Conservation (phyloP, 768 basidiomycete species). For the Inosperma sp. region DNA sequence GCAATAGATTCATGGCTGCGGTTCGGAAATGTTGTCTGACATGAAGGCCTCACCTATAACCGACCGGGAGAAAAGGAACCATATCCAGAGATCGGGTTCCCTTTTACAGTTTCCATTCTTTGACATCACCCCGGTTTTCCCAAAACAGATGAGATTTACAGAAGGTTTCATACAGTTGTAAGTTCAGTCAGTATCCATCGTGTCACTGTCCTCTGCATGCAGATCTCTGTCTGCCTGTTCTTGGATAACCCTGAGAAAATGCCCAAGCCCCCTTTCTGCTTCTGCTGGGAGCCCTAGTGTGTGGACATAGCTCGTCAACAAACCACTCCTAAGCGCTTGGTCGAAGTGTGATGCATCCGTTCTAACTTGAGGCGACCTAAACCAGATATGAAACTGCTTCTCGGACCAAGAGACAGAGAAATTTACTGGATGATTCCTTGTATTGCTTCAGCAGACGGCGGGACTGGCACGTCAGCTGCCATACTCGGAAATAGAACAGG, state of each 20-base stretch:
- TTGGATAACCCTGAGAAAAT: constrained; percentile 76
- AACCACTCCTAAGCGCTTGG: constrained; percentile 76
- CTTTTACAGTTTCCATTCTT: neutral
- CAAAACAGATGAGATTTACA: too few relatives aligned
- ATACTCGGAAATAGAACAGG: constrained; percentile 74
- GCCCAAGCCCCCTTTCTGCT: constrained; percentile 71
- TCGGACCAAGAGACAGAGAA: neutral
- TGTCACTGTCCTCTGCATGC: constrained; percentile 34
- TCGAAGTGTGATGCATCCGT: constrained; percentile 76
- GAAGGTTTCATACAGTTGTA: neutral
- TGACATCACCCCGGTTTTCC: too few relatives aligned
- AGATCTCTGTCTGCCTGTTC: constrained; percentile 62
- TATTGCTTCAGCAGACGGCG: constrained; percentile 64
- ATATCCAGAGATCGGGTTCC: too few relatives aligned
- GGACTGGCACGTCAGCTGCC: constrained; percentile 68
- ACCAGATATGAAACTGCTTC: constrained; percentile 1
- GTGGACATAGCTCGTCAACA: constrained; percentile 69
- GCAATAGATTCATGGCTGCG: neutral
- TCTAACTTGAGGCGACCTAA: constrained; percentile 76
- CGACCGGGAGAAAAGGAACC: too few relatives aligned
- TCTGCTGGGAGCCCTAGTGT: constrained; percentile 80
- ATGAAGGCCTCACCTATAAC: too few relatives aligned
- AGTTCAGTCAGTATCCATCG: constrained; percentile 61
- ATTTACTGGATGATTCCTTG: constrained; percentile 61
- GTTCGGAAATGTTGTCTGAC: neutral